A percentile compares a stretch with the other conserved stretches of the same genome.
phyloP scores from a whole-genome alignment of 106 monocot genomes.

The Acorus calamus region DNA sequence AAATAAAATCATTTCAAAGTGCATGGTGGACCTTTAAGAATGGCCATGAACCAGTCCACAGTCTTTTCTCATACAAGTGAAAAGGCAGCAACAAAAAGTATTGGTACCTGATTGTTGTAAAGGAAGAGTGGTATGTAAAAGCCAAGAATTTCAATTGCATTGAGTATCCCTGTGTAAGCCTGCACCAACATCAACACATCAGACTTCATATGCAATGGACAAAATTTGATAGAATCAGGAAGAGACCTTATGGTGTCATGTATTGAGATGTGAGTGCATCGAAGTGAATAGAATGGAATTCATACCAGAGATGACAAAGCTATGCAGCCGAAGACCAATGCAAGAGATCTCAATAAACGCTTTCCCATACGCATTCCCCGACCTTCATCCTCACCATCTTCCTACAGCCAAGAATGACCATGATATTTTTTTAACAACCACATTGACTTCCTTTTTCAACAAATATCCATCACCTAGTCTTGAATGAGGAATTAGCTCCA shows the following conservation, averaged over 20 bases:
- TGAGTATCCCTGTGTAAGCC: conserved; percentile 73
- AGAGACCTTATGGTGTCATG: too few species aligned
- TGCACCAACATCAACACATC: conserved; percentile 15
- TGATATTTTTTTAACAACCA: neutral
- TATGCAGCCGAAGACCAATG: conserved; percentile 80
- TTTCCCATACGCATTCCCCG: conserved; percentile 87
- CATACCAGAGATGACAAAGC: conserved; percentile 68
- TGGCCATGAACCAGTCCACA: too few species aligned
- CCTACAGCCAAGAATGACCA: conserved; percentile 25
- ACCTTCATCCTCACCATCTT: conserved; percentile 87
- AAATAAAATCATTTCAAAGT: neutral
- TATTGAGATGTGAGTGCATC: too few species aligned
- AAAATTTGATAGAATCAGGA: too few species aligned
- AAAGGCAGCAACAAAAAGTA: neutral
- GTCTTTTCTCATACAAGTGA: neutral
- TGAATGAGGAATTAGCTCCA: neutral
- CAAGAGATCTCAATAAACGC: conserved; percentile 65
- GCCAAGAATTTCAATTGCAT: conserved; percentile 56
- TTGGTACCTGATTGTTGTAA: conserved; percentile 77
- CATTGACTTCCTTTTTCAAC: neutral
- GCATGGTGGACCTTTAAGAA: neutral
- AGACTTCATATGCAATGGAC: too few species aligned
- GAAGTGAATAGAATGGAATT: neutral
- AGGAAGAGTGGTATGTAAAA: conserved; percentile 56
- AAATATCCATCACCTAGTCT: neutral